A percentile compares a stretch with the other conserved stretches of the same genome.
Conservation (phyloP, 441 rosid genomes). For the Bocquillonia castaneifolia region DNA sequence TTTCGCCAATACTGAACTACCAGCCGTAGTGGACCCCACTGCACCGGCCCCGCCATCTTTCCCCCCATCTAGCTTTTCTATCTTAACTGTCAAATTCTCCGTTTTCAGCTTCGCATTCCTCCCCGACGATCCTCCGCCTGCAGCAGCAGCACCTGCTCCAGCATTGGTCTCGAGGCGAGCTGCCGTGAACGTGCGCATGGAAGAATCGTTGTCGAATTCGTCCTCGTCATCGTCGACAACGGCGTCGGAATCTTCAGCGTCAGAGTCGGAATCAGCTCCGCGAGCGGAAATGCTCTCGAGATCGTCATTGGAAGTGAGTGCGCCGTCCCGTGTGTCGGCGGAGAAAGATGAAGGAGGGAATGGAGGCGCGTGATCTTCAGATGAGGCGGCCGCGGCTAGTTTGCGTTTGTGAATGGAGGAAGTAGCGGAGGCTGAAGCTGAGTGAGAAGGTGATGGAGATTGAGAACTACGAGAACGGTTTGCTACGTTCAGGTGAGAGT, state of each 20-base stretch:
- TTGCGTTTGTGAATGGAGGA: slow-evolving; percentile 94
- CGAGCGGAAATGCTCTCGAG: slow-evolving; percentile 97
- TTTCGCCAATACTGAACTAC: slow-evolving; percentile 49
- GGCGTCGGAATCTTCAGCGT: slow-evolving; percentile 78
- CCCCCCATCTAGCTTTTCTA: slow-evolving; percentile 65
- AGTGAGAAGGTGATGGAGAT: slow-evolving; percentile 90
- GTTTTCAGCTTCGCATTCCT: slow-evolving; percentile 75
- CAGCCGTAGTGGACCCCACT: slow-evolving; percentile 36
- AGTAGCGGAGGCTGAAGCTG: slow-evolving; percentile 92
- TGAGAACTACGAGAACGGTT: slow-evolving; percentile 90
- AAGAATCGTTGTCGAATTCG: slow-evolving; percentile 82
- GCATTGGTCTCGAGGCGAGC: slow-evolving; percentile 65
- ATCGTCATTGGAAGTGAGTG: slow-evolving; percentile 85
- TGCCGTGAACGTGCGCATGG: slow-evolving; percentile 79
- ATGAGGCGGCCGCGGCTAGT: slow-evolving; percentile 65
- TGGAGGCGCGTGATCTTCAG: slow-evolving; percentile 75
- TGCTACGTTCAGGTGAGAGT: slow-evolving; percentile 69
- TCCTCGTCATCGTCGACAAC: slow-evolving; percentile 85
- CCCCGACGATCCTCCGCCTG: slow-evolving; percentile 35
- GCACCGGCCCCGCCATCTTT: slow-evolving; percentile 49
- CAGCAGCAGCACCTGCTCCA: slow-evolving; percentile 31
- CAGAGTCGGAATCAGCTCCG: slow-evolving; percentile 73
- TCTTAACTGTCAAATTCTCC: slow-evolving; percentile 60
- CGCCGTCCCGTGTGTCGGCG: slow-evolving; percentile 90
- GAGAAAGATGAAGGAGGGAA: slow-evolving; percentile 87